phyloP scores from a whole-genome alignment of 169 alveolate genomes.

The Plasmodium reichenowi region DNA sequence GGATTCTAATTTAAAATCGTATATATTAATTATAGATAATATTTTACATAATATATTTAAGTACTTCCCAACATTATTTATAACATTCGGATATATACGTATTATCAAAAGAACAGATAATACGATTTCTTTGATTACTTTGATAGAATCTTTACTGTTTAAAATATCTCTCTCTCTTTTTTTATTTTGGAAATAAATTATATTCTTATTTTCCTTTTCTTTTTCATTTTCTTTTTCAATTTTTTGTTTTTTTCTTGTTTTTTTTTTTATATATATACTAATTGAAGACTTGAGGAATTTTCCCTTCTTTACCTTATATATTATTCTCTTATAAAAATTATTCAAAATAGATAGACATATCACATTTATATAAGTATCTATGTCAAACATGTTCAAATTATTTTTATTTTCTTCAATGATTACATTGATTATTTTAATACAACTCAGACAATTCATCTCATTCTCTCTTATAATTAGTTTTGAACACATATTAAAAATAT shows the following conservation, averaged over 20 bases:
- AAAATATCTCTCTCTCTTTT: background rate
- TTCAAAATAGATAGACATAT: constrained; percentile 22
- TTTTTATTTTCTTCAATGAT: constrained; percentile 41
- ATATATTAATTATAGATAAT: constrained; percentile 31
- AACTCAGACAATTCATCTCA: constrained; percentile 38
- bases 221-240: too few relatives aligned
- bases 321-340: constrained; percentile 25
- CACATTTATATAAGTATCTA: constrained; percentile 54
- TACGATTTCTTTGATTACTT: constrained; percentile 50
- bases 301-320: constrained; percentile 60
- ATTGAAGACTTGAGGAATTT: constrained; percentile 45
- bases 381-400: constrained; percentile 36
- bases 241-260: background rate
- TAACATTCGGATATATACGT: constrained; percentile 36
- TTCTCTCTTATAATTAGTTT: constrained; percentile 36
- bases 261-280: constrained; percentile 32
- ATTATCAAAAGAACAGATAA: constrained; percentile 42
- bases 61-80: constrained; percentile 26
- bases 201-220: too few relatives aligned
- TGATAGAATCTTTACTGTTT: constrained; percentile 33
- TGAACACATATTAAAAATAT: constrained; percentile 63
- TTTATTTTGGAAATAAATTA: too few relatives aligned
- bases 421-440: constrained; percentile 58
- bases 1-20: constrained; percentile 26
- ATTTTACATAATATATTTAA: constrained; percentile 63